Base-by-base conservation (phyloP, 2,329 filamentous ascomycete species). In the Chaetomium sp. region DNA sequence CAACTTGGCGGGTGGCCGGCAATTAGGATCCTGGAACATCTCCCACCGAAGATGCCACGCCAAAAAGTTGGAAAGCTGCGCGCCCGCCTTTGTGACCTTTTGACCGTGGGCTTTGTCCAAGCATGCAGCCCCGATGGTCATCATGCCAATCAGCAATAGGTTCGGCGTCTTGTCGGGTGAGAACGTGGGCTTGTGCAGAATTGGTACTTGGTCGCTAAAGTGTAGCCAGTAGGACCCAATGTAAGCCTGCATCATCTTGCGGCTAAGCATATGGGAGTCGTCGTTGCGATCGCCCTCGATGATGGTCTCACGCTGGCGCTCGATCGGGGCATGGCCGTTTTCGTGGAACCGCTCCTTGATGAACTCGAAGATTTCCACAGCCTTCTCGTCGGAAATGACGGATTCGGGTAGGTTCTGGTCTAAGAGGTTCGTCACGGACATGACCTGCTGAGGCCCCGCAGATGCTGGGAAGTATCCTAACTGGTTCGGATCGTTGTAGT, bases 21-120 rank as follows among this genome's bases (percentile, higher is more conserved):
- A 96, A 70, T 91, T 89, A 11, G 81, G 79, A 67, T 96, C 88
- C 79, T 91, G 94, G 68, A 97, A 96, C 40, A 96, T 88, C 69
- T 95, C 89, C 89, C 91, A 96, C 54, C 94, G 82, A n/a, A 96
- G 74, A 71, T 96, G 89, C 85, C 89, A 94, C 0, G 90, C 91
- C 37, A 96, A 73, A 65, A 97, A 96, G 68, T 91, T 92, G 32
- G 91, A 89, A 27, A 97, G 75, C 61, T 91, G 84, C 1, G 89
- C 85, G n/a, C 88, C 89, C 12, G 84, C 82, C 65, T 87, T 82
- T 5, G 87, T 91, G 2, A 88, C 76, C 54, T 87, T 82, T 34
- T 82, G 79, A 0, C 88, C 86, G 67, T 95, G 87, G 0, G 83
- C 85, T 67, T 89, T 89, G 67, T 96, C 91, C 41, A 97, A 74